Conservation (phyloP, 108 stramenopile species). For the Ochromonas danica region DNA sequence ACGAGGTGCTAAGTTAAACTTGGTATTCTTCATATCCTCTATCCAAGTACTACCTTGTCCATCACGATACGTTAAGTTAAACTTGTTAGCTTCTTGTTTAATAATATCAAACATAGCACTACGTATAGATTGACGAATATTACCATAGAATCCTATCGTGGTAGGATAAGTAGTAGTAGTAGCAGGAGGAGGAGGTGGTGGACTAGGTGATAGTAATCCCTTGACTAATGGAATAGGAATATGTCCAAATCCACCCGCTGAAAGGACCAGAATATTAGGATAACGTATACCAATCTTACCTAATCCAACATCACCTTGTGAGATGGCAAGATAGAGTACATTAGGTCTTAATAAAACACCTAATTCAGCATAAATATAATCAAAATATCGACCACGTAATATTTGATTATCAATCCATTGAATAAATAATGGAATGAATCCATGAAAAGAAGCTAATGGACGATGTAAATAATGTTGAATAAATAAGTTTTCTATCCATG, state of each 20-base stretch:
- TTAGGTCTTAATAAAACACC: not conserved
- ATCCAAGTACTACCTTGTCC: not conserved
- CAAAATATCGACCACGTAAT: not conserved
- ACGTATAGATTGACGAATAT: not conserved
- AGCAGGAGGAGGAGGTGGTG: not conserved
- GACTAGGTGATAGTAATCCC: not conserved
- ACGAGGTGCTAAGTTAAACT: not conserved
- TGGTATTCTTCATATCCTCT: not conserved
- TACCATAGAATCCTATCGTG: not conserved
- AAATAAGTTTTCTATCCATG: conserved; percentile 13
- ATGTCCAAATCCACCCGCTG: conserved; percentile 33
- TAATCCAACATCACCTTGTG: not conserved
- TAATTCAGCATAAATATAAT: not conserved
- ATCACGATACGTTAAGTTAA: not conserved
- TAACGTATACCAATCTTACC: not conserved
- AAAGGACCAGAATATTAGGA: conserved; percentile 26
- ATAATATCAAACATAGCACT: not conserved
- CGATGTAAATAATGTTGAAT: not conserved
- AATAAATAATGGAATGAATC: conserved; percentile 17
- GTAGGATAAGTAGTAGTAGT: too few relatives aligned
- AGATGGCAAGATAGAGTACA: conserved; percentile 2
- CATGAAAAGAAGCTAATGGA: not conserved
- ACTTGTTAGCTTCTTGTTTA: not conserved
- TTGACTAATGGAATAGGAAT: conserved; percentile 19
- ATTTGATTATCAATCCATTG: conserved; percentile 19